Evolutionary conservation across 176 grass and related monocot species (phyloP), one percentile per base, ranked within the genome.

Genomic region (Musa itinerans): DNA sequence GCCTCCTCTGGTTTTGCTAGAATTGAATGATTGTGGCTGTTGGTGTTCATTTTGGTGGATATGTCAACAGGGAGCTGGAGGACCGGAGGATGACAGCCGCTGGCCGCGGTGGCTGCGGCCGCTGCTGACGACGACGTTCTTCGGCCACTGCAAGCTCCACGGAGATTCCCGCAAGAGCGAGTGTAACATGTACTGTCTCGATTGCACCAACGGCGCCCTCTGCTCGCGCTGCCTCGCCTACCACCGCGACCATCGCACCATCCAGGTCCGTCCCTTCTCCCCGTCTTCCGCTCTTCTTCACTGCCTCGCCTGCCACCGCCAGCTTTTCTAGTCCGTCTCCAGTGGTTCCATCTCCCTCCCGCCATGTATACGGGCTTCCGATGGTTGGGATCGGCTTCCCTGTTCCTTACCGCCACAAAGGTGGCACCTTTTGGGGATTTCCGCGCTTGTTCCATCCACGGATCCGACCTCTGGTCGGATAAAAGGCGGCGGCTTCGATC

Each of bases 111-210:
- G 94, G 94, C 80, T 98, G 80, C 83, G 79, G 82, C 90, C 94
- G 72, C 76, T 98, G 78, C 90, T 98, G 86, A 29, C 84, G 9
- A 87, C 94, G 52, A 81, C 71, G 53, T 98, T 98, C 94, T 98
- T 98, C 83, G 86, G 83, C 71, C 94, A 91, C 87, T 98, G 94
- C 90, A 82, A 84, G 68, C 63, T 75, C 43, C 94, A 98, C 80
- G 81, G 76, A 0, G 88, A 86, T 58, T 83, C 80, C 65, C 90
- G 89, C 86, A 97, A 90, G 80, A 89, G 87, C 62, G 93, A 93
- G 83, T 98, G 94, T 82, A 98, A 98, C 84, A 93, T 93, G 94
- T 98, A 87, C 83, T 98, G 94, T 83, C 88, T 98, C 72, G 90
- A 93, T 66, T 98, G 94, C 82, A 71, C 80, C 77, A 74, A 87